These are phyloP conservation scores for Warburgia ugandensis DNA, from an alignment of 164 flowering plant genomes.

Conservation along the genomic window DNA sequence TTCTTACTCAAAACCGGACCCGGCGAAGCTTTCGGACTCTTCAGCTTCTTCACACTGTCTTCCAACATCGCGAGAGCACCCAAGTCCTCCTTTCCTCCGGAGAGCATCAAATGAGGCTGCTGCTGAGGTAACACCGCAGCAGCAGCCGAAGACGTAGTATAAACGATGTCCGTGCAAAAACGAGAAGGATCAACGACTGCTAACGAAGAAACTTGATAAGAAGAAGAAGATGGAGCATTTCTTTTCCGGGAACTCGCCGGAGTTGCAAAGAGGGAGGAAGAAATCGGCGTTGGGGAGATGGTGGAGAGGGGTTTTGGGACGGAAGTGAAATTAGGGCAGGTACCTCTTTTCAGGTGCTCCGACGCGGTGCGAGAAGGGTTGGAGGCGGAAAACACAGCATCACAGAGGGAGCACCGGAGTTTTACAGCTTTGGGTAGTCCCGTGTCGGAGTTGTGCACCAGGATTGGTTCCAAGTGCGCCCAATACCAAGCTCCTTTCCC, in stretches of 20 bases:
- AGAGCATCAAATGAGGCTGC: conserved; percentile 57
- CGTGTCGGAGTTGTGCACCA: conserved; percentile 61
- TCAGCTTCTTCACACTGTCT: conserved; percentile 89
- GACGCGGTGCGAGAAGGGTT: conserved; percentile 96
- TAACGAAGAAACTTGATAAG: conserved; percentile 36
- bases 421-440: conserved; percentile 80
- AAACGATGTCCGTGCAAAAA: conserved; percentile 25
- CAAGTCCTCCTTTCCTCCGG: conserved; percentile 95
- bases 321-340: conserved; percentile 78
- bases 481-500: conserved; percentile 99
- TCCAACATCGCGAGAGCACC: conserved; percentile 90
- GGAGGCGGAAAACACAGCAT: conserved; percentile 85
- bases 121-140: conserved; percentile 24
- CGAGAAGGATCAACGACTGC: conserved; percentile 56
- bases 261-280: conserved; percentile 10
- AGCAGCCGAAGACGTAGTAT: conserved; percentile 14
- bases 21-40: conserved; percentile 80
- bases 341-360: conserved; percentile 88
- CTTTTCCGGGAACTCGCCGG: conserved; percentile 28
- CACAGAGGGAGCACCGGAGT: conserved; percentile 76
- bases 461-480: conserved; percentile 84
- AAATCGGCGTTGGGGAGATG: conserved; percentile 27
- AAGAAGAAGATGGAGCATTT: conserved; percentile 8
- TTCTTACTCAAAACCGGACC: conserved; percentile 58
- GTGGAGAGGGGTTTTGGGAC: conserved; percentile 53